These are phyloP conservation scores for Vaccinium myrtillus DNA, from an alignment of 148 eudicot species.

Conservation along the genomic window DNA sequence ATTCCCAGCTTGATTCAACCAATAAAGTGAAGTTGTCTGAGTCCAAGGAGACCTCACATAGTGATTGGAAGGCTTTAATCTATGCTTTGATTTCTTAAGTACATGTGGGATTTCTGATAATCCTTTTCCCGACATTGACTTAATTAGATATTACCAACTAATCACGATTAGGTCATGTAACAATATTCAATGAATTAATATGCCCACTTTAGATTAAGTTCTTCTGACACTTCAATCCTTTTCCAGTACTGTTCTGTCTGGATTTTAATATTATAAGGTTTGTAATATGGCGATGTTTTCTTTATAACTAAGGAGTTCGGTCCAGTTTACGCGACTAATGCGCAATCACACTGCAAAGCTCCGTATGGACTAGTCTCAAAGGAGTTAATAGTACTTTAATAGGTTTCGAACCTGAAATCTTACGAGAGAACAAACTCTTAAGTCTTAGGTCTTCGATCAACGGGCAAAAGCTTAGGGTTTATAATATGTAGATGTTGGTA, in stretches of 20 bases:
- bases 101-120: background rate
- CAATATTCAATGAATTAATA: background rate
- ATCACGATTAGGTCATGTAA: background rate
- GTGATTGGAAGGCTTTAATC: background rate
- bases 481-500: background rate
- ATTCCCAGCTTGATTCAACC: conserved; percentile 6
- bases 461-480: background rate
- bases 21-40: background rate
- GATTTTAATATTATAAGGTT: background rate
- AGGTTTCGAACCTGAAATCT: too few species aligned
- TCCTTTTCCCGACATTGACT: background rate
- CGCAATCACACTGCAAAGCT: too few species aligned
- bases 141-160: background rate
- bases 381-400: too few species aligned
- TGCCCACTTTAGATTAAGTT: background rate
- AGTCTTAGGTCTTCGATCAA: too few species aligned
- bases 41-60: background rate
- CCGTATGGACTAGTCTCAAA: too few species aligned
- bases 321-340: too few species aligned
- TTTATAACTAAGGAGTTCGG: background rate
- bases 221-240: background rate
- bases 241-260: background rate
- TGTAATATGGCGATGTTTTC: background rate
- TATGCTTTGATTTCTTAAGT: background rate
- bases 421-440: too few species aligned